Evolutionary conservation across 768 basidiomycete genomes (phyloP), one percentile per base, ranked within the genome.

Genomic region (Mycena belliarum): DNA sequence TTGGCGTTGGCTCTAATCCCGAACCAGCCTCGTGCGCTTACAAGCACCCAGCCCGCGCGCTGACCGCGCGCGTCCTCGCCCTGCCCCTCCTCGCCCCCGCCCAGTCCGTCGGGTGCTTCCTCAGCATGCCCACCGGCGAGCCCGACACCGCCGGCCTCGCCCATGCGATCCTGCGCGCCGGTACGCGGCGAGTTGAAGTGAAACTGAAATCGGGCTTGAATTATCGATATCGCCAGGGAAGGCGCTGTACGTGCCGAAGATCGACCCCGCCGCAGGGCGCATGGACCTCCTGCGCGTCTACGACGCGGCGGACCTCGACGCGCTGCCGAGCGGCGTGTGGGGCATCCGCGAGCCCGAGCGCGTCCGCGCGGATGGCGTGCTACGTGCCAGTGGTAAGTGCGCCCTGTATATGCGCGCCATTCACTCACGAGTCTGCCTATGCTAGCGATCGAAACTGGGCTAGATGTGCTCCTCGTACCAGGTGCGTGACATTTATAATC

Each of bases 71-170:
- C 55, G 73, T 91, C 26, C 63, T 86, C 20, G 67, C 78, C 0
- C 69, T 84, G 18, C 75, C 85, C 2, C 75, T 76, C 10, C 87
- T 91, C 64, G 70, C 76, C 33, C 65, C 65, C 37, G 79, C 77
- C 49, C 77, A 70, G 49, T 75, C 75, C 6, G 69, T 91, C 28
- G 85, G 88, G 73, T 93, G 91, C 69, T 93, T 88, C 68, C 75
- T 93, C 40, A 91, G 84, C 70, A 91, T 93, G 91, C 88, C 88
- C 12, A 68, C 79, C 2, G 87, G 80, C 4, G 91, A 93, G 64
- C 76, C 85, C 24, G 79, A 86, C 64, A 92, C 91, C 0, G 66
- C 76, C 5, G 65, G 67, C 0, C 61, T 92, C 33, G 76, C 82
- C 12, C 68, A 77, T 12, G 74, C 75, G 15, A 79, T 91, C 52